A percentile compares a stretch with the other conserved stretches of the same genome.
Conservation (phyloP, 2,329 filamentous ascomycete species). For the Pyrenophora teres region DNA sequence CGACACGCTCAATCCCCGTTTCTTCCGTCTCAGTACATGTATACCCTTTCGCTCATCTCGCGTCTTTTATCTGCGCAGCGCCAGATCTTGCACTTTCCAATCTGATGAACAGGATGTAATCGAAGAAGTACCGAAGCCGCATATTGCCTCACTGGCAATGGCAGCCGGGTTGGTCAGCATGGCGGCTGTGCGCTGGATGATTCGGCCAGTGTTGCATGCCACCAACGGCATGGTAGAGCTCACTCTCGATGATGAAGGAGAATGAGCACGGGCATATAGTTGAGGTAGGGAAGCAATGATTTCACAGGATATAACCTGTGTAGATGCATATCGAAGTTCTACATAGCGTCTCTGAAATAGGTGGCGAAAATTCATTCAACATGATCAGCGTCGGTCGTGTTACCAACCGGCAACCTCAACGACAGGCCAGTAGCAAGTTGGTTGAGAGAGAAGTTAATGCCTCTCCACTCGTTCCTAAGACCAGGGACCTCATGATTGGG, state of each 20-base stretch:
- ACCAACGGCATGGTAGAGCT: slow-evolving; percentile 23
- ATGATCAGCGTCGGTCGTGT: too few species aligned
- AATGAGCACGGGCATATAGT: background rate
- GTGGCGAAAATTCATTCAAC: too few species aligned
- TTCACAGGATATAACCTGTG: too few species aligned
- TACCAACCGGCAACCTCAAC: too few species aligned
- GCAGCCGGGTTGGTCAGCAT: slow-evolving; percentile 42
- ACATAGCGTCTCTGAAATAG: too few species aligned
- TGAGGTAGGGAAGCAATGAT: too few species aligned
- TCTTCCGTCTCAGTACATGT: slow-evolving; percentile 40
- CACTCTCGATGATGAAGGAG: slow-evolving; percentile 16
- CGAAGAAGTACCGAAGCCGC: slow-evolving; percentile 37
- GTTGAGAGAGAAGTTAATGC: too few species aligned
- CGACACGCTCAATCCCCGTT: slow-evolving; percentile 32
- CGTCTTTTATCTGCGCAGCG: slow-evolving; percentile 40
- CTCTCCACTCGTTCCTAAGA: too few species aligned
- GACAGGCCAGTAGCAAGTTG: too few species aligned
- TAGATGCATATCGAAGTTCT: too few species aligned
- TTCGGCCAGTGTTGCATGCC: slow-evolving; percentile 17
- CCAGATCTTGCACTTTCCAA: slow-evolving; percentile 26
- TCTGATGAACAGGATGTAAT: slow-evolving; percentile 30
- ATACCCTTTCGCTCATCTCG: slow-evolving; percentile 39
- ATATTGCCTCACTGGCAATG: slow-evolving; percentile 42
- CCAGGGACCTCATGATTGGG: too few species aligned
- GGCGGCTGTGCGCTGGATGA: slow-evolving; percentile 31